phyloP scores from a whole-genome alignment of 345 rosid genomes.

The Ailanthus altissimus region DNA sequence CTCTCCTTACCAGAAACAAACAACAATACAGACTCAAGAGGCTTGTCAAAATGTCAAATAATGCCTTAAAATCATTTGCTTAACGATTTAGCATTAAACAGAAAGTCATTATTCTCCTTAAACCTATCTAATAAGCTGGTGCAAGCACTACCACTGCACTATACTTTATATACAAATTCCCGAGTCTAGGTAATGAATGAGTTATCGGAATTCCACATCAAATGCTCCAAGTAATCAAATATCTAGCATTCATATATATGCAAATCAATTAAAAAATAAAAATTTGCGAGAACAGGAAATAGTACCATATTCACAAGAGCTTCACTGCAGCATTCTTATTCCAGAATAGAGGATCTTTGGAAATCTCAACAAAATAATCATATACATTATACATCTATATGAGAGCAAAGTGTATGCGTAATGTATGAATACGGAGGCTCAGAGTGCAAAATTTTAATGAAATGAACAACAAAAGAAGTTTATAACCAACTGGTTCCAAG shows the following conservation, averaged over 20 bases:
- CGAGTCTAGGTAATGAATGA: too few relatives aligned
- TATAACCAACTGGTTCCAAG: conserved; percentile 21
- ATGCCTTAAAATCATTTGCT: too few relatives aligned
- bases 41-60: too few relatives aligned
- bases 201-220: neutral
- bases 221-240: neutral
- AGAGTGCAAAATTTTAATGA: neutral
- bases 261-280: neutral
- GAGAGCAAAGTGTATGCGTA: neutral
- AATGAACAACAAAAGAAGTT: conserved; percentile 20
- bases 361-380: conserved; percentile 4
- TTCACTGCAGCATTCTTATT: conserved; percentile 1
- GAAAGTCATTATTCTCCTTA: too few relatives aligned
- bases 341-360: neutral
- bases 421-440: conserved; percentile 7
- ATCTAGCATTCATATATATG: neutral
- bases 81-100: too few relatives aligned
- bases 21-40: too few relatives aligned
- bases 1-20: too few relatives aligned
- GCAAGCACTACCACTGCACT: too few relatives aligned
- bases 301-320: neutral
- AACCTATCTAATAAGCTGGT: too few relatives aligned
- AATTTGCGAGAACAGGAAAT: neutral
- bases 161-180: too few relatives aligned
- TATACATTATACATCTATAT: conserved; percentile 22